Percentiles rank a stretch among this genome's conserved stretches.
Conservation (phyloP, 139 green algal species). For the Coelastrella sp. region DNA sequence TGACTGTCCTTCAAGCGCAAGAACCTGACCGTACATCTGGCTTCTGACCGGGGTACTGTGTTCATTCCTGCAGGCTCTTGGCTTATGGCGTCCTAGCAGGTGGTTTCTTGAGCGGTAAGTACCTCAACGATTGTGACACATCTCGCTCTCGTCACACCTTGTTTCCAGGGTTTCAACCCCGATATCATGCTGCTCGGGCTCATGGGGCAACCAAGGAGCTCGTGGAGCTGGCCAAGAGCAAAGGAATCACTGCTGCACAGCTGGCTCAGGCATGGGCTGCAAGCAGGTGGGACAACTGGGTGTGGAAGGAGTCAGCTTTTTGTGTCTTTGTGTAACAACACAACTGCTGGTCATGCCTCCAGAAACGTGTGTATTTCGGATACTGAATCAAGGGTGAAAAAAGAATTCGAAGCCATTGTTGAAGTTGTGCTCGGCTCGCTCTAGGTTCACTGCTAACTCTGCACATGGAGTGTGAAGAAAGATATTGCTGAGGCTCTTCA, state of each 20-base stretch:
- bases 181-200: slow-evolving; percentile 60
- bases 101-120: slow-evolving; percentile 84
- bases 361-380: too few relatives aligned
- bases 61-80: slow-evolving; percentile 44
- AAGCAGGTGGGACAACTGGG: slow-evolving; percentile 43
- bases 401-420: too few relatives aligned
- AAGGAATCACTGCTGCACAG: slow-evolving; percentile 63
- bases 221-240: slow-evolving; percentile 69
- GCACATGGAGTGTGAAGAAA: too few relatives aligned
- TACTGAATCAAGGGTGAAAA: too few relatives aligned
- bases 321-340: neutral
- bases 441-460: too few relatives aligned
- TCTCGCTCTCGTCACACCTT: slow-evolving; percentile 54
- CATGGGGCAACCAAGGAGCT: slow-evolving; percentile 68
- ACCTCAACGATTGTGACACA: slow-evolving; percentile 54
- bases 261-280: slow-evolving; percentile 72
- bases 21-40: too few relatives aligned
- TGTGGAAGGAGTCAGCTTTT: neutral
- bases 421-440: too few relatives aligned
- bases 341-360: too few relatives aligned
- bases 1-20: too few relatives aligned
- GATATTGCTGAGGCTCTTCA: too few relatives aligned
- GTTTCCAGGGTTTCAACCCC: slow-evolving; percentile 65
- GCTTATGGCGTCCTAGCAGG: slow-evolving; percentile 65
- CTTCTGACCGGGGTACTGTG: neutral